Conservation (phyloP, 192 early-diverging fungal genomes). For the Entomortierella beljakovae region DNA sequence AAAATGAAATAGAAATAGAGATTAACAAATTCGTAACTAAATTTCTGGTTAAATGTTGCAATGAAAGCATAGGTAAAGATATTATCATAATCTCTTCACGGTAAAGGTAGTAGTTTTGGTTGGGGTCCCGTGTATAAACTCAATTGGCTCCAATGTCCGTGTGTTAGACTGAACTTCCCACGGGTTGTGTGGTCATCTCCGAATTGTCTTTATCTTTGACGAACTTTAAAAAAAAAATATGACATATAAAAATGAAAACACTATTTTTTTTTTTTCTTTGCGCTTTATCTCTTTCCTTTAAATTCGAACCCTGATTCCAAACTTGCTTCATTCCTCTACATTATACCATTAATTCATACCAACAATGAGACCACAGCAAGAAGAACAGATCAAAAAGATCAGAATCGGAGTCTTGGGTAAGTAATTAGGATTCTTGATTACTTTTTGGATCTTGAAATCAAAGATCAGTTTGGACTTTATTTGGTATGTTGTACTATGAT, state of each 20-base stretch:
- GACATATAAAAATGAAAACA: background rate
- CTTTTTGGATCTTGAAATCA: background rate
- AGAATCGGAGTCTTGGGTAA: constrained; percentile 52
- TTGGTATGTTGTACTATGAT: too few species aligned
- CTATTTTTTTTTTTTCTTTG: background rate
- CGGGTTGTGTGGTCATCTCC: background rate
- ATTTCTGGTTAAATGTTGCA: too few species aligned
- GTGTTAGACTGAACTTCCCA: constrained; percentile 2
- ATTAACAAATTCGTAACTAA: too few species aligned
- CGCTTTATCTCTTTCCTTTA: too few species aligned
- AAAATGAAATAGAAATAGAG: constrained; percentile 1
- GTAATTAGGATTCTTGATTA: background rate
- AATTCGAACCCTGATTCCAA: too few species aligned
- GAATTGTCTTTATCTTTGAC: background rate
- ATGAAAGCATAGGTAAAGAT: too few species aligned
- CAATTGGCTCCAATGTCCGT: too few species aligned
- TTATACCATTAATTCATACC: background rate
- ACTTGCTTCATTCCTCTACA: background rate
- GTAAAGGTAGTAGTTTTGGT: too few species aligned
- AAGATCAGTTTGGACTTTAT: background rate
- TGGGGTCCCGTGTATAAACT: too few species aligned
- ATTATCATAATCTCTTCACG: too few species aligned
- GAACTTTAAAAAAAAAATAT: background rate
- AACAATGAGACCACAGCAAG: constrained; percentile 24
- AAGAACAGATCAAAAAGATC: constrained; percentile 35